Base-by-base conservation (phyloP, 176 grass and related monocot genomes). In the Hordeum marinum region DNA sequence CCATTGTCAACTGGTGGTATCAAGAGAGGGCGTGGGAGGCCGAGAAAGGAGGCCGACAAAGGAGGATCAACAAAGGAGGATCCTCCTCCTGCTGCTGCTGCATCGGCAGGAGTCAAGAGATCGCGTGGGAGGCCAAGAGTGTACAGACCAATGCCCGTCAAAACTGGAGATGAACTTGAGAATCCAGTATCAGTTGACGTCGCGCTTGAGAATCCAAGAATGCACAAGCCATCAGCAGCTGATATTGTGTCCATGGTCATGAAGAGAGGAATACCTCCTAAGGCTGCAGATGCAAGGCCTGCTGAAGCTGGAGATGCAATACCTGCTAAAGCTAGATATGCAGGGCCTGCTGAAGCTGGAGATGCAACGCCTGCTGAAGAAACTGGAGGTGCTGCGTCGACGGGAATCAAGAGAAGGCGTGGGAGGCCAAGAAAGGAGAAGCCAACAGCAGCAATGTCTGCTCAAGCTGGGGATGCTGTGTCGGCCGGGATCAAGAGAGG, bases 401-500 rank as follows among this genome's bases (percentile, higher is more conserved):
- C 48, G 20, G 15, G 67, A 14, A 40, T 68, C 29, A 89, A 81
- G 62, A 76, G 78, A 68, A 68, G 63, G 12, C 69, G n/a, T 39
- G 87, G 82, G 29, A 48, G 83, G 24, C 83, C 88, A 41, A 90
- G 64, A 48, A 89, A 85, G 54, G 9, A 69, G 45, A 75, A 25
- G 45, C 43, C 58, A 10, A 14, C 59, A 41, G 37, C 23, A 41
- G 37, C 50, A 20, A 54, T 54, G 17, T 54, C 17, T 18, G 50
- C 43, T 46, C 11, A 46, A 46, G 43, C 11, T 14, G 43, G 13
- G 46, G 46, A 48, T 17, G 46, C 46, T 48, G 14, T 17, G 46
- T 48, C 14, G 14, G 13, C 5, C 4, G 46, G 46, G 46, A 48
- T 48, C 46, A 48, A 48, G 46, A 48, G 46, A 48, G 46, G 5